phyloP scores from a whole-genome alignment of 2,329 filamentous ascomycete species.

The Fusarium anguioides region DNA sequence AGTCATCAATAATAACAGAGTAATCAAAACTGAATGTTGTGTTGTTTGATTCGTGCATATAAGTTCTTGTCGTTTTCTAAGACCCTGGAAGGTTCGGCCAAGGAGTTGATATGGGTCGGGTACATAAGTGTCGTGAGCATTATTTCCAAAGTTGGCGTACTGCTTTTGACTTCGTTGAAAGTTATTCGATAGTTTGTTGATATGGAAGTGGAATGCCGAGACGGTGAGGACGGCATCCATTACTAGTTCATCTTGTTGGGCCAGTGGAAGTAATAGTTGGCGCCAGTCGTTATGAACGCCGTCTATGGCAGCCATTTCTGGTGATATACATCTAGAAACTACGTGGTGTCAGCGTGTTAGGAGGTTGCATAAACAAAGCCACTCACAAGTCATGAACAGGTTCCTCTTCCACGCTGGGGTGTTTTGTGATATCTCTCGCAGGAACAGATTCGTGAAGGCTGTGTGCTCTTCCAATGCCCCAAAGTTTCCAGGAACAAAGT shows the following conservation, averaged over 20 bases:
- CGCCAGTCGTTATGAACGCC: slow-evolving; percentile 44
- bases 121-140: neutral
- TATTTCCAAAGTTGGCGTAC: neutral
- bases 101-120: slow-evolving; percentile 34
- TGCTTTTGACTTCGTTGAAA: neutral
- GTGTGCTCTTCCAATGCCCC: neutral
- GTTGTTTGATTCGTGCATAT: slow-evolving; percentile 3
- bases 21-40: slow-evolving; percentile 38
- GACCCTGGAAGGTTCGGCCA: slow-evolving; percentile 21
- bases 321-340: slow-evolving; percentile 41
- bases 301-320: slow-evolving; percentile 43
- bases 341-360: fast-evolving
- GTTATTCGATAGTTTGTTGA: slow-evolving; percentile 9
- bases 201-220: slow-evolving; percentile 33
- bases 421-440: slow-evolving; percentile 20
- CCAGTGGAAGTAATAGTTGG: slow-evolving; percentile 35
- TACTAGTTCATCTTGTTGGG: slow-evolving; percentile 33
- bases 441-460: neutral
- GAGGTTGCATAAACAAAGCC: fast-evolving
- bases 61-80: slow-evolving; percentile 34
- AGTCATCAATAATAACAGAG: slow-evolving; percentile 41
- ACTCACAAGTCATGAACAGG: slow-evolving; percentile 33
- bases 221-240: slow-evolving; percentile 39
- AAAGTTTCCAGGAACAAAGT: fast-evolving
- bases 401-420: slow-evolving; percentile 31